Base-by-base conservation (phyloP, 2,329 filamentous ascomycete species). In the Parasarocladium wereldwijsianum region DNA sequence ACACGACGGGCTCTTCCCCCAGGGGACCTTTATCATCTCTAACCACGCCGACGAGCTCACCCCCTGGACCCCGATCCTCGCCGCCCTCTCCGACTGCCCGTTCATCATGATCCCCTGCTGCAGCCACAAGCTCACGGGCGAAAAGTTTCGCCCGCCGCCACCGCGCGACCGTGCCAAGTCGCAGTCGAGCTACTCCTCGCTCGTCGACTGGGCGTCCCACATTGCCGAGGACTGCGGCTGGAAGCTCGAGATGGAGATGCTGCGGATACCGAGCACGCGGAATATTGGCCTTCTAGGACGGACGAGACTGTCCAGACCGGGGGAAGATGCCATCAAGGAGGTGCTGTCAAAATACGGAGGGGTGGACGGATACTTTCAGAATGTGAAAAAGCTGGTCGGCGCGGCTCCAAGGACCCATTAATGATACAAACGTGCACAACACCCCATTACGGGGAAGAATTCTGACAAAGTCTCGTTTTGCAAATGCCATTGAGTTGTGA, bases 31-130 rank as follows among this genome's bases (percentile, higher is more conserved):
- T 52, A 84, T 98, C 43, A 79, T 98, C 38, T 93, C 85, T 28
- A 98, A 98, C 47, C 90, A 98, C 50, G 87, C 87, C 8, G 90
- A 98, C 48, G 86, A 98, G 55, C 66, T 98, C 10, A 98, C 90
- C 0, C 73, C 83, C 1, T 98, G 90, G 90, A 96, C 90, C 0
- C 90, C 90, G 0, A 66, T 96, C 12, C 69, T 98, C 23, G 86
- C 83, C 1, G 70, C 72, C 6, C 58, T 84, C 2, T 85, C 78
- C 0, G 57, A 69, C 3, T 79, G 78, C 8, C 79, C 85, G 0
- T 98, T 94, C 51, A 72, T 98, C 37, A 80, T 82, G 41, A 93
- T 98, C 25, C 90, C 90, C 2, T 98, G 90, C 58, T 98, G 90
- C 57, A 93, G 83, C 39, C 85, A 96, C 55, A 69, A 79, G 34